Conservation (phyloP, 129 eudicot genomes). For the Flaveria sonorensis region DNA sequence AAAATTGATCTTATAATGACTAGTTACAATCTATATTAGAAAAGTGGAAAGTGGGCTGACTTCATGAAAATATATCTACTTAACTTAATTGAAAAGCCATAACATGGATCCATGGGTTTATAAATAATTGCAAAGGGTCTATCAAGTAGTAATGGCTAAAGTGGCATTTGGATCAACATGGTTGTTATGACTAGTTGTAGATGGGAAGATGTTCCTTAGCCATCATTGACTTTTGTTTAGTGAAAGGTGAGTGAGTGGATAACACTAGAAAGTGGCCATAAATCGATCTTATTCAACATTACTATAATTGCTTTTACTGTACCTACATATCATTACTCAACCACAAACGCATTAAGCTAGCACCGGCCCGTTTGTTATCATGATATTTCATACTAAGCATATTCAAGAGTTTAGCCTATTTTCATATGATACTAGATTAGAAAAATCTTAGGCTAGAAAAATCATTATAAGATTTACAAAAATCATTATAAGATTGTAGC, state of each 20-base stretch:
- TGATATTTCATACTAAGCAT: neutral
- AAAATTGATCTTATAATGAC: too few relatives aligned
- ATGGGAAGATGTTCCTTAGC: slow-evolving; percentile 32
- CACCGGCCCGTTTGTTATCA: slow-evolving; percentile 5
- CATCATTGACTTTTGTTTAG: slow-evolving; percentile 39
- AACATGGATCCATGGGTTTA: neutral
- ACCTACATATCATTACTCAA: slow-evolving; percentile 37
- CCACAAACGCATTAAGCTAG: slow-evolving; percentile 15
- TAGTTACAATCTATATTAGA: neutral
- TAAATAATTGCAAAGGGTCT: slow-evolving; percentile 1
- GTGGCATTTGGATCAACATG: slow-evolving; percentile 32
- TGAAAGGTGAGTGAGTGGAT: slow-evolving; percentile 39
- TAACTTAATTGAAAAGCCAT: neutral
- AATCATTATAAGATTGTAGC: too few relatives aligned
- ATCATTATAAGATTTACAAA: too few relatives aligned
- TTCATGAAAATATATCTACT: neutral
- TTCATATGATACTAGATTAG: neutral
- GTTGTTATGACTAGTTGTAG: slow-evolving; percentile 30
- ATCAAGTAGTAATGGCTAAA: slow-evolving; percentile 23
- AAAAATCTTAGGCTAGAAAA: too few relatives aligned
- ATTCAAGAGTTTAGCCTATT: neutral
- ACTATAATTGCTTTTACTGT: slow-evolving; percentile 44
- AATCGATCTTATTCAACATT: slow-evolving; percentile 34
- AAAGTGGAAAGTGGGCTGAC: neutral
- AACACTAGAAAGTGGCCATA: slow-evolving; percentile 42